A percentile compares a stretch with the other conserved stretches of the same genome.
These are phyloP conservation scores for Oryza glaberrima DNA, from an alignment of 176 grass and related monocot species.

Conservation along the genomic window DNA sequence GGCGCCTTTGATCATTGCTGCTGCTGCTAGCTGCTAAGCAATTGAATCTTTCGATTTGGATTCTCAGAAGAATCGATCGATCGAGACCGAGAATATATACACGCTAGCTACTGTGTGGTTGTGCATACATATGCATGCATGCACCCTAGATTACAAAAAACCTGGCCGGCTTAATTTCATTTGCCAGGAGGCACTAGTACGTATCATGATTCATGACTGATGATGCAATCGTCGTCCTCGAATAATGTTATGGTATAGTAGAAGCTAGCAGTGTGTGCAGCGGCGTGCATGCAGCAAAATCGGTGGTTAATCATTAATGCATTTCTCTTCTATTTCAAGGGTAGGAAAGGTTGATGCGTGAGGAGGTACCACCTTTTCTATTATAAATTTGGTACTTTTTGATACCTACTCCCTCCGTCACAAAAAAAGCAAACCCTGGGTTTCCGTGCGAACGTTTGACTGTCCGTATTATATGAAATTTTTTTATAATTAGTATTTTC, in stretches of 20 bases:
- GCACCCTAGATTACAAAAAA: constrained; percentile 44
- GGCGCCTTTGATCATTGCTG: background rate
- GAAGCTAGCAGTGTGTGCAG: background rate
- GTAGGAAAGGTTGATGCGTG: too few species aligned
- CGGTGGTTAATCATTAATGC: background rate
- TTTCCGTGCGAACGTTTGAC: too few species aligned
- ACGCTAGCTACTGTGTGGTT: constrained; percentile 16
- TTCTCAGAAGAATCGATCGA: constrained; percentile 39
- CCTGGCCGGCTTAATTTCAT: constrained; percentile 34
- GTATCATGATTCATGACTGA: background rate
- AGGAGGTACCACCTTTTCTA: too few species aligned
- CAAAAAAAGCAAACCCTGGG: too few species aligned
- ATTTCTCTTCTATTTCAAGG: background rate
- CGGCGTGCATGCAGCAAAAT: constrained; percentile 6
- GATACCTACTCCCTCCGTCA: too few species aligned
- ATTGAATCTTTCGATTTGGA: constrained; percentile 18
- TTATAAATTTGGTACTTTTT: too few species aligned
- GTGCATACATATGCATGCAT: background rate
- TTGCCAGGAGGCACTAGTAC: background rate
- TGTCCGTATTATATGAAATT: too few species aligned
- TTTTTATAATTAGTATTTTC: too few species aligned
- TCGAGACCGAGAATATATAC: background rate
- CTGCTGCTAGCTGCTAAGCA: background rate
- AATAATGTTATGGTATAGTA: constrained; percentile 8
- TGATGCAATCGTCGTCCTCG: constrained; percentile 29